Evolutionary conservation across 257 asterid species (phyloP), one percentile per base, ranked within the genome.

Genomic region (Solanum virginianum): DNA sequence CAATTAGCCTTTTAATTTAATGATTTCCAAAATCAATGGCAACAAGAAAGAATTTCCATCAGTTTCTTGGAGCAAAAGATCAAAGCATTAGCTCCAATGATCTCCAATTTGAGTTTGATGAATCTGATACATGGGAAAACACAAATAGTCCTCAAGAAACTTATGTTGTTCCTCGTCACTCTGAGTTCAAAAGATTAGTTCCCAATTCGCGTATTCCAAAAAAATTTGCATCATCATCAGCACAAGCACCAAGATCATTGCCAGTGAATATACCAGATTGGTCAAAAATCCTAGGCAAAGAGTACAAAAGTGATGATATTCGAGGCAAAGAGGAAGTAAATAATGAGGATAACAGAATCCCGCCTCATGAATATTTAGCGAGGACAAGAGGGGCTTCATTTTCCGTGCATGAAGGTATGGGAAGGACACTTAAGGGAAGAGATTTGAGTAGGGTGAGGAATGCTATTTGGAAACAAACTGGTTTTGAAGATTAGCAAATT

Each of bases 401-500:
- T 36, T 36, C 41, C 0, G 41, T 36, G 41, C 41, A 36, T 36
- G 41, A 36, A 36, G 41, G 41, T 36, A 88, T 85, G 13, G 88
- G 88, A 4, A 82, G 88, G 85, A 85, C 88, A 8, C 56, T 87
- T 17, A 87, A 87, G 69, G 89, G 89, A 74, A 87, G 89, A 56
- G 89, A 85, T 75, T 74, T 87, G 86, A 80, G 88, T 41, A 74
- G 85, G 57, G 66, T 87, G 68, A 72, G 89, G 54, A 77, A 87
- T 82, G 86, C 88, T 17, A 68, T 87, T 71, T 82, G 81, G 89
- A 87, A 87, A 29, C 69, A 82, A 85, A 85, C 75, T 51, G 89
- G 89, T n/a, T 85, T 87, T 29, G 87, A 85, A 65, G 89, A 87
- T 32, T 87, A 84, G 7, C 16, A 6, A 36, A 3, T n/a, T 29